Conservation (phyloP, 768 basidiomycete species). For the Pisolithus marmoratus region DNA sequence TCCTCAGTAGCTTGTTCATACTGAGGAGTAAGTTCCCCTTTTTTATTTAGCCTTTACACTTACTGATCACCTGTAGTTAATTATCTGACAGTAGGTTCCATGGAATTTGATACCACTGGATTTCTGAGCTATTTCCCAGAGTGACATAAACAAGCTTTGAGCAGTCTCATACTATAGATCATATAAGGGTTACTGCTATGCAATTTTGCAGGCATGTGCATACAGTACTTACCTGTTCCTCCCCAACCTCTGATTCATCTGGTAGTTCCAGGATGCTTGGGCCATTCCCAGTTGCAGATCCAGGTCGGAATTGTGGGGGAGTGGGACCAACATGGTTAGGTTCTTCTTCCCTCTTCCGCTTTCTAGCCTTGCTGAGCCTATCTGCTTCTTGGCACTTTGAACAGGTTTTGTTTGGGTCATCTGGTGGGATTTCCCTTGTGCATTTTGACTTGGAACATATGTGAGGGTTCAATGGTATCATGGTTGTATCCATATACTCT, state of each 20-base stretch:
- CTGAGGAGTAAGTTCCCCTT: too few relatives aligned
- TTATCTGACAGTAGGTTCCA: too few relatives aligned
- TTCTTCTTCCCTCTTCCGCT: neutral
- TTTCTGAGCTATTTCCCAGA: neutral
- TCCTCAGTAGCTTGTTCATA: too few relatives aligned
- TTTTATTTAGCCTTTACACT: too few relatives aligned
- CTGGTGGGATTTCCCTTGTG: neutral
- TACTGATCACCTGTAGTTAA: too few relatives aligned
- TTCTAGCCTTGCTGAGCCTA: neutral
- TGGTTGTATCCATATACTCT: too few relatives aligned
- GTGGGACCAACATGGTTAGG: neutral
- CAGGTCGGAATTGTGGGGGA: neutral
- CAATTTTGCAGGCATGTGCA: neutral
- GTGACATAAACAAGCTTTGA: neutral
- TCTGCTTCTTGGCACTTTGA: neutral
- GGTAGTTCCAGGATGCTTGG: neutral
- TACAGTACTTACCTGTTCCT: neutral
- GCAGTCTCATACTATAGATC: neutral
- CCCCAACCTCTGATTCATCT: neutral
- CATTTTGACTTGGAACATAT: neutral
- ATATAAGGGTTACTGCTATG: neutral
- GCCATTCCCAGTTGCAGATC: neutral
- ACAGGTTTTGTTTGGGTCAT: neutral
- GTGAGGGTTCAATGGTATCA: too few relatives aligned
- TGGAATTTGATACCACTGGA: constrained; percentile 16